Conservation (phyloP, 345 rosid species). For the Atalantia buxifolia region DNA sequence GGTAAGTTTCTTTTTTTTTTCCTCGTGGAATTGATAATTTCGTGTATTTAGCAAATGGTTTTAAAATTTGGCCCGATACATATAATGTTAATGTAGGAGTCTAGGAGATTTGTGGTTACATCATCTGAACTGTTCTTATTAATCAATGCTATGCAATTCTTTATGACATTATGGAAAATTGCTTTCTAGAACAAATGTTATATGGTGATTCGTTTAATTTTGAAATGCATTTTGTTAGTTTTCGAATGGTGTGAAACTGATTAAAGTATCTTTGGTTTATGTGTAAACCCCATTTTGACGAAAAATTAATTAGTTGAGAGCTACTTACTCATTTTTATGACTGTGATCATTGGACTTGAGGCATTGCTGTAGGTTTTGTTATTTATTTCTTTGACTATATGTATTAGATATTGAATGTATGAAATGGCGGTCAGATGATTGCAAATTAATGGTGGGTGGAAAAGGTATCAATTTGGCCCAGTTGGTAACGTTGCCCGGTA, state of each 20-base stretch:
- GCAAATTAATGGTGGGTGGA: too few species aligned
- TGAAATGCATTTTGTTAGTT: not conserved
- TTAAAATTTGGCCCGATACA: not conserved
- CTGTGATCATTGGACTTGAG: too few species aligned
- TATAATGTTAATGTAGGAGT: not conserved
- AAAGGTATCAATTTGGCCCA: too few species aligned
- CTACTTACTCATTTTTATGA: too few species aligned
- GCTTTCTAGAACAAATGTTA: not conserved
- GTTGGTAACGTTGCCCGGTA: too few species aligned
- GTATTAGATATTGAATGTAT: too few species aligned
- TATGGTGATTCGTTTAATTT: not conserved
- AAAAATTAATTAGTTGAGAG: too few species aligned
- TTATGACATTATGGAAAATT: not conserved
- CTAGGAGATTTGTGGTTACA: not conserved
- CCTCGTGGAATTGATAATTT: not conserved
- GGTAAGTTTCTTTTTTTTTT: constrained; percentile 17
- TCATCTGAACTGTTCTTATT: not conserved
- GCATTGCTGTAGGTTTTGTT: too few species aligned
- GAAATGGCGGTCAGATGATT: too few species aligned
- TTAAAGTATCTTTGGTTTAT: not conserved
- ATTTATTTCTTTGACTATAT: too few species aligned
- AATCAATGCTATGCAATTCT: not conserved
- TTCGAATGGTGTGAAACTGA: not conserved
- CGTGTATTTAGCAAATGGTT: not conserved
- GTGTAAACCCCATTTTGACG: not conserved